phyloP scores from a whole-genome alignment of 495 filamentous ascomycete species.

The Tetracladium setigerum region DNA sequence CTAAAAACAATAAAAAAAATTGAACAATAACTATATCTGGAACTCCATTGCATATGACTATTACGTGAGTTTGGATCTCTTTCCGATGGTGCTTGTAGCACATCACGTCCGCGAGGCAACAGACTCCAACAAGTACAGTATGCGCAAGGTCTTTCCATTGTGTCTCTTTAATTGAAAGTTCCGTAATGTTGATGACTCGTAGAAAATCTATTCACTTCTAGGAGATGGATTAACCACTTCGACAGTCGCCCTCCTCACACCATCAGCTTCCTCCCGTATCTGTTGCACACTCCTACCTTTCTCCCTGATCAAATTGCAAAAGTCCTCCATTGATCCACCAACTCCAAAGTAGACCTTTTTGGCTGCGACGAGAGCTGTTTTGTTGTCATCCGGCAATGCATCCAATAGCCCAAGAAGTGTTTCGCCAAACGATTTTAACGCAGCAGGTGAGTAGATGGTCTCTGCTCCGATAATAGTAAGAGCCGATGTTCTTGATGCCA shows the following conservation, averaged over 20 bases:
- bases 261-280: conserved; percentile 55
- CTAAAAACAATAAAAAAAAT: no score
- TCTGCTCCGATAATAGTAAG: conserved; percentile 75
- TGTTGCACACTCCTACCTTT: conserved; percentile 48
- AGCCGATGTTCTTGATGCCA: conserved; percentile 14
- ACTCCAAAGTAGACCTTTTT: conserved; percentile 97
- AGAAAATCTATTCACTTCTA: background rate
- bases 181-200: background rate
- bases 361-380: conserved; percentile 72
- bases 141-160: no score
- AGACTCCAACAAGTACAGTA: background rate
- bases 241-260: conserved; percentile 48
- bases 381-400: conserved; percentile 36
- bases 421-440: conserved; percentile 64
- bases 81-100: no score
- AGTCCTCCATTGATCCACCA: conserved; percentile 86
- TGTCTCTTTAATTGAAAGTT: no score
- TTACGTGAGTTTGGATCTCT: no score
- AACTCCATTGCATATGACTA: no score
- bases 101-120: no score
- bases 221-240: conserved; percentile 8
- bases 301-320: conserved; percentile 53
- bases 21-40: no score
- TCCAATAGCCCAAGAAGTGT: conserved; percentile 59
- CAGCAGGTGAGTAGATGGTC: conserved; percentile 86